Evolutionary conservation across 768 basidiomycete genomes (phyloP), one percentile per base, ranked within the genome.

Genomic region (Lentinula boryana): DNA sequence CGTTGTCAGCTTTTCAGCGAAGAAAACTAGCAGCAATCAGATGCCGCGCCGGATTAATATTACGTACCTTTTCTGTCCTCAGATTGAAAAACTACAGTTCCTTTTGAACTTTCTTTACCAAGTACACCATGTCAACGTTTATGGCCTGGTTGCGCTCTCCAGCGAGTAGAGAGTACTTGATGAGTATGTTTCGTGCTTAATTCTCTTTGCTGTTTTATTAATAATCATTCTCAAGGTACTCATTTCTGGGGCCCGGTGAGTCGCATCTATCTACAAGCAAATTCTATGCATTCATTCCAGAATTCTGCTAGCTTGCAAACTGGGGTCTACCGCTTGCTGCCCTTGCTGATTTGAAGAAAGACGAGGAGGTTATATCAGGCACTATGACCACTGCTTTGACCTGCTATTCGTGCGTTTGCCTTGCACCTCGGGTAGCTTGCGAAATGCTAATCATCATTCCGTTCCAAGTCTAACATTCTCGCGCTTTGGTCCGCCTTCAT

Each of bases 181-280:
- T 97, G 78, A 97, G 95, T 93, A 63, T 64, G 94, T 79, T 32
- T 21, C n/a, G 5, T 43, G 16, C 41, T 5, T 36, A 9, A 62
- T 62, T 52, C 16, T 60, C 23, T 38, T 31, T 54, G 40, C 41
- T 21, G 41, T 64, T 18, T n/a, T 43, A 6, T 5, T 33, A 60
- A n/a, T 40, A 61, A 67, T 49, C n/a, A 60, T 31, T 59, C 32
- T 52, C 58, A 35, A 96, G 94, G 94, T 70, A 97, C 95, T 64
- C 95, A 97, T 75, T 97, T 97, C 79, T 97, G 95, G 95, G 95
- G 95, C 66, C 95, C 95, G 63, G 95, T 96, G 63, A 71, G 91
- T 86, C 23, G 12, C 16, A n/a, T 44, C 56, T 52, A 46, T 5
- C 18, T 10, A 54, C 10, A 5, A 15, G 27, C 10, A 43, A 35